Evolutionary conservation across 805 yeast genomes (phyloP), one percentile per base, ranked within the genome.

Genomic region (Pichia nanzhaoensis): DNA sequence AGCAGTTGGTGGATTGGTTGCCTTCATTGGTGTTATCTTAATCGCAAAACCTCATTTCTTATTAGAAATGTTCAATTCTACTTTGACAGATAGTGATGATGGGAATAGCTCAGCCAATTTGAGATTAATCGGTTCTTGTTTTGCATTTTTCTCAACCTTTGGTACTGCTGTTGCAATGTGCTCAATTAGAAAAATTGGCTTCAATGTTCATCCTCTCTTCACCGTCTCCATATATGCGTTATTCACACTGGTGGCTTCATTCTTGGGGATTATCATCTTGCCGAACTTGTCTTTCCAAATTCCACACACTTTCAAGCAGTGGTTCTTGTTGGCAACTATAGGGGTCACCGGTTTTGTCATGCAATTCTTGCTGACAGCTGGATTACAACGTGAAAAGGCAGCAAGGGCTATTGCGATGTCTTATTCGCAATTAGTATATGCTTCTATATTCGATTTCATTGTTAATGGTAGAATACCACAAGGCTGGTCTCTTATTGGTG

Each of bases 271-370:
- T 14, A 19, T 78, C 0, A 51, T 76, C 0, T 59, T 77, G 1
- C 91, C 95, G 1, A 73, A 78, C 1, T 63, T 82, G 46, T 56
- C 73, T 2, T 80, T 85, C 59, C 77, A 71, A 47, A 53, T 75
- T 1, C 95, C 95, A 1, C 73, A 70, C 16, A 74, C 75, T n/a
- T 24, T 52, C 1, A 67, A 67, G 54, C 91, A 86, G 60, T 85
- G 95, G 93, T 51, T 66, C 2, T 64, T 84, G 18, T 73, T 89
- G 51, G 45, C 65, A 1, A 58, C 73, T 19, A 71, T 87, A 47
- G 95, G 96, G 2, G 49, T 82, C 2, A 73, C 84, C 43, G 97
- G 97, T 0, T 90, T 89, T 62, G 64, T 80, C 48, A 84, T 83
- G 81, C 96, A 90, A 61, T 81, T 80, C 55, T 66, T 82, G 32